Percentiles rank a stretch among this genome's conserved stretches.
These are phyloP conservation scores for Puccinia hordei DNA, from an alignment of 1,284 basidiomycete genomes.

Conservation along the genomic window DNA sequence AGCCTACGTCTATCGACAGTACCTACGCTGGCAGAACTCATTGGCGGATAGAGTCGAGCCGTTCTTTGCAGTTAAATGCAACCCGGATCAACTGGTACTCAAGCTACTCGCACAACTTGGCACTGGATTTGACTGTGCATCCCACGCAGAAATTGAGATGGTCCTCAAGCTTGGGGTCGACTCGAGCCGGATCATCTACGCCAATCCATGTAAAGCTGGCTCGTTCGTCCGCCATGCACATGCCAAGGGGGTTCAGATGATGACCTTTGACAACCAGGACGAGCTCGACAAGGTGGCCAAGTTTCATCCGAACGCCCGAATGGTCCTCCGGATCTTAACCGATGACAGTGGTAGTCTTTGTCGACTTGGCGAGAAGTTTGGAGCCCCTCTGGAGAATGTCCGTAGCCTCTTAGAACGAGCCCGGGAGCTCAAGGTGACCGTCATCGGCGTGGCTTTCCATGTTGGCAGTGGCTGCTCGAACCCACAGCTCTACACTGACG, in stretches of 20 bases:
- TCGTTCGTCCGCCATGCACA: slow-evolving; percentile 88
- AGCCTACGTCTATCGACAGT: slow-evolving; percentile 81
- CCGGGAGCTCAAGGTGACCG: slow-evolving; percentile 75
- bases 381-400: slow-evolving; percentile 82
- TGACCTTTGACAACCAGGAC: slow-evolving; percentile 98
- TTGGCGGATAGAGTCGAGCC: slow-evolving; percentile 77
- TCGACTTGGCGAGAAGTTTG: slow-evolving; percentile 92
- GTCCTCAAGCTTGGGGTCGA: slow-evolving; percentile 71
- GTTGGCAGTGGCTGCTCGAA: slow-evolving; percentile 97
- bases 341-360: slow-evolving; percentile 95
- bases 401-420: slow-evolving; percentile 79
- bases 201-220: slow-evolving; percentile 96
- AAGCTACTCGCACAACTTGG: slow-evolving; percentile 86
- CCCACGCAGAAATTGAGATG: slow-evolving; percentile 84
- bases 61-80: slow-evolving; percentile 96
- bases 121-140: slow-evolving; percentile 97
- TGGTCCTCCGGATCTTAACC: slow-evolving; percentile 90
- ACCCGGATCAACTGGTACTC: slow-evolving; percentile 91
- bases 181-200: slow-evolving; percentile 79
- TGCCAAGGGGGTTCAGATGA: slow-evolving; percentile 76
- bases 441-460: slow-evolving; percentile 96
- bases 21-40: slow-evolving; percentile 76
- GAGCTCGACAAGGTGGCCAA: slow-evolving; percentile 94
- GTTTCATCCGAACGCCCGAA: slow-evolving; percentile 77
- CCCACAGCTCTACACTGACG: slow-evolving; percentile 83